Conservation (phyloP, 2,329 filamentous ascomycete genomes). For the Calcarisporium arbuscula region DNA sequence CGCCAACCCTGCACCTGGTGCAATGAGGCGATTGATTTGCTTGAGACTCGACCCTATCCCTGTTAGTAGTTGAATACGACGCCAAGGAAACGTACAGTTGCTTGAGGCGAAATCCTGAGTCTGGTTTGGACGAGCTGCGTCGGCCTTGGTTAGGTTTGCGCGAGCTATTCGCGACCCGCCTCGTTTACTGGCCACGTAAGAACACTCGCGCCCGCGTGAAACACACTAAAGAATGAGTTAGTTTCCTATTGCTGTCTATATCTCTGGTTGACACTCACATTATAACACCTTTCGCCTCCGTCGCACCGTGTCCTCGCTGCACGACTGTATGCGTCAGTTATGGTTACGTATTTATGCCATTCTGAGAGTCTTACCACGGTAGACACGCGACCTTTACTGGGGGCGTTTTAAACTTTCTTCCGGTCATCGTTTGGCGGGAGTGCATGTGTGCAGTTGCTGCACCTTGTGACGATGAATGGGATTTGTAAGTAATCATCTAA, state of each 20-base stretch:
- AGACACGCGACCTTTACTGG: conserved; percentile 5
- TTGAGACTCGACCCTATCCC: too few relatives aligned
- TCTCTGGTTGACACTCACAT: background rate
- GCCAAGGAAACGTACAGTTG: background rate
- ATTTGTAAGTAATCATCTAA: too few relatives aligned
- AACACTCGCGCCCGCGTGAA: conserved; percentile 1
- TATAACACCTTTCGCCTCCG: conserved; percentile 5
- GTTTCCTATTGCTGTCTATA: background rate
- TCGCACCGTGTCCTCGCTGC: conserved; percentile 1
- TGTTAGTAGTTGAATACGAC: background rate
- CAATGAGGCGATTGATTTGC: conserved; percentile 3
- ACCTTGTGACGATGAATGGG: too few relatives aligned
- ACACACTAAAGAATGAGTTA: background rate
- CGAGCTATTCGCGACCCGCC: conserved; percentile 1
- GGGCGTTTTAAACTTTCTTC: too few relatives aligned
- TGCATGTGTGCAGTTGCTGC: too few relatives aligned
- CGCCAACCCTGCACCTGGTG: conserved; percentile 2
- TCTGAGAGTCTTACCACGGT: background rate
- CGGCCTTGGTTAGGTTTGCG: background rate
- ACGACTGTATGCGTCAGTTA: background rate
- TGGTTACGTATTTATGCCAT: background rate
- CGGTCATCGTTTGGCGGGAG: too few relatives aligned
- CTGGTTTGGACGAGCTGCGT: background rate
- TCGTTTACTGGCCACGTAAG: conserved; percentile 3
- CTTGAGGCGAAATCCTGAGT: background rate